These are phyloP conservation scores for Fennellomyces sp. DNA, from an alignment of 371 early-diverging fungal genomes.

Conservation along the genomic window DNA sequence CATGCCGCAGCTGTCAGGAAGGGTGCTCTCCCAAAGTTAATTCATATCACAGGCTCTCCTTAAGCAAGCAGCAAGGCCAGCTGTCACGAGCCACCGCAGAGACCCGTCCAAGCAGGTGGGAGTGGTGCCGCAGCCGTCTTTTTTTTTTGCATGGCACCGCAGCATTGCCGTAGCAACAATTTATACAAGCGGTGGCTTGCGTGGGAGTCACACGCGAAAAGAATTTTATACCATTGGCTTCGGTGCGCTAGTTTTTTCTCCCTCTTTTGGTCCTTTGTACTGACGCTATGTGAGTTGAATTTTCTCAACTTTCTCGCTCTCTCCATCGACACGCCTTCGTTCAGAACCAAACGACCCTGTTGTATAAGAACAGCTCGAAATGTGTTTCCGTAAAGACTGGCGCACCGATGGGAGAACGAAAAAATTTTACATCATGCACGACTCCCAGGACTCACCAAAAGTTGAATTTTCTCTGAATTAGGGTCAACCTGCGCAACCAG, in stretches of 20 bases:
- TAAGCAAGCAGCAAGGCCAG: background rate
- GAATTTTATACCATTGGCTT: conserved; percentile 10
- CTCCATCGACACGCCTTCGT: background rate
- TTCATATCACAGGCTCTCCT: too few species aligned
- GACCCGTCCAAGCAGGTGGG: background rate
- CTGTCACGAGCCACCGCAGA: background rate
- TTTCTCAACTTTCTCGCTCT: background rate
- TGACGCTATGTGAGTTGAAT: conserved; percentile 11
- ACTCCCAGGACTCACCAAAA: background rate
- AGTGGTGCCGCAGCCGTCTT: background rate
- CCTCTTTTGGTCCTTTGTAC: conserved; percentile 7
- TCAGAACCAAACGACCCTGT: background rate
- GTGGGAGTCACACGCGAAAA: conserved; percentile 6
- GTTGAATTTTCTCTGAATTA: conserved; percentile 23
- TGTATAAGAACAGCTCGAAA: background rate
- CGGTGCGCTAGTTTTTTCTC: background rate
- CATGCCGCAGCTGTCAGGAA: conserved; percentile 1
- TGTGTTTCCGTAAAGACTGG: background rate
- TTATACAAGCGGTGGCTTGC: conserved; percentile 2
- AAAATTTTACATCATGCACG: background rate
- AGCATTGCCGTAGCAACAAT: background rate
- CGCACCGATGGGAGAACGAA: background rate
- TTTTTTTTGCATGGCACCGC: background rate
- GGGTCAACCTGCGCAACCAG: conserved; percentile 87
- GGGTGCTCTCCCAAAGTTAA: too few species aligned